Conservation (phyloP, 1,284 basidiomycete species). For the Serendipita sp. region DNA sequence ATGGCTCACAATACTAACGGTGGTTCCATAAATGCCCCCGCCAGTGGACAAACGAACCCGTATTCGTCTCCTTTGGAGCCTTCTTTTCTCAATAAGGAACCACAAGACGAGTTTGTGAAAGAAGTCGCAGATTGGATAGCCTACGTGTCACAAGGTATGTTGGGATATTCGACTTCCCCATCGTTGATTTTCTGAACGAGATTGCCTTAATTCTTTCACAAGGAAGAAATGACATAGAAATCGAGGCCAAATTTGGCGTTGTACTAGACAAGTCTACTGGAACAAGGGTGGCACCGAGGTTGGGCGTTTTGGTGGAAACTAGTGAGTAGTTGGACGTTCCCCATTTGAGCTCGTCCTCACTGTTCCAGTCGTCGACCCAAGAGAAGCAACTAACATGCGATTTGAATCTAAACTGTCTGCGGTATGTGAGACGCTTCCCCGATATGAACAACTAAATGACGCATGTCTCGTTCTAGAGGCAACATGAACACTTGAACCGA, state of each 20-base stretch:
- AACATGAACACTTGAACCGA: conserved; percentile 76
- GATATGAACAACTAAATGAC: conserved; percentile 11
- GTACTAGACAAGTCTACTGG: conserved; percentile 48
- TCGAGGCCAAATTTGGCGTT: conserved; percentile 88
- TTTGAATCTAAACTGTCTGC: conserved; percentile 88
- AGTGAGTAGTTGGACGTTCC: conserved; percentile 39
- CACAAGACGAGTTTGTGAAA: conserved; percentile 85
- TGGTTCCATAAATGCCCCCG: neutral
- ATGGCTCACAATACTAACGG: neutral
- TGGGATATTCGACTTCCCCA: too few species aligned
- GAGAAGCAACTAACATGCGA: conserved; percentile 41
- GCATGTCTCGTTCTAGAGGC: conserved; percentile 34
- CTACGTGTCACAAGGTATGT: conserved; percentile 31
- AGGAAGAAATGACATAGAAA: conserved; percentile 34
- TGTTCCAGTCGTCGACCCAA: conserved; percentile 33
- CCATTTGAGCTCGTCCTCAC: conserved; percentile 8
- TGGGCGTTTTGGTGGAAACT: conserved; percentile 77
- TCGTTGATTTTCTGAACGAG: neutral
- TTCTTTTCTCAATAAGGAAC: conserved; percentile 84
- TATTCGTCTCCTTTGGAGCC: conserved; percentile 46
- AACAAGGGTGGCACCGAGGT: conserved; percentile 35
- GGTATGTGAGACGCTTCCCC: conserved; percentile 33
- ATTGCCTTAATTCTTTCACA: neutral
- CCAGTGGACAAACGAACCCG: neutral
- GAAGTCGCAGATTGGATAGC: conserved; percentile 80